phyloP scores from a whole-genome alignment of 2,329 filamentous ascomycete genomes.

The Aspergillus fructus region DNA sequence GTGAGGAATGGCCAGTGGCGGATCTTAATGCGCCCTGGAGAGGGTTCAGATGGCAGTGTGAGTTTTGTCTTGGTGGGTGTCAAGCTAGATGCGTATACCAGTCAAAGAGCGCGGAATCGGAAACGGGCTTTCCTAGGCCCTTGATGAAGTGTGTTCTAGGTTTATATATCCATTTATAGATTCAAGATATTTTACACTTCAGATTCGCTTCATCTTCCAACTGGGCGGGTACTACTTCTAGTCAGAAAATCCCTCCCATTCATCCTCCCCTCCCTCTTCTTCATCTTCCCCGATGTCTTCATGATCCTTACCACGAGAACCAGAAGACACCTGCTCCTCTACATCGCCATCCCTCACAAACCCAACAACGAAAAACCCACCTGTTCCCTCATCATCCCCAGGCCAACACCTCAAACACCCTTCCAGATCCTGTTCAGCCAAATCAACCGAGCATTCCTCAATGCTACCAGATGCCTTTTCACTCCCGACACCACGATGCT shows the following conservation, averaged over 20 bases:
- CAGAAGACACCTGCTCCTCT: constrained; percentile 23
- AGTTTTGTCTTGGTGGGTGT: constrained; percentile 75
- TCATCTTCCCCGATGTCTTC: constrained; percentile 19
- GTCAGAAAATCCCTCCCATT: constrained; percentile 48
- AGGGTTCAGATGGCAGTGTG: constrained; percentile 46
- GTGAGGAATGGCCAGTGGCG: constrained; percentile 71
- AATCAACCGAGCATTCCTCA: constrained; percentile 16
- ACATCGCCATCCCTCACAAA: constrained; percentile 65
- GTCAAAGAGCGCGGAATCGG: constrained; percentile 66
- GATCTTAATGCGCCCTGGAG: constrained; percentile 59
- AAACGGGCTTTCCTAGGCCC: constrained; percentile 60
- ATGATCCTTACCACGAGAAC: constrained; percentile 11
- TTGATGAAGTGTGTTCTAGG: background rate
- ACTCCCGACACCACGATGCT: constrained; percentile 59
- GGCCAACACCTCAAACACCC: constrained; percentile 81
- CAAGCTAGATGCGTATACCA: constrained; percentile 70
- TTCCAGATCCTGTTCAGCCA: constrained; percentile 56
- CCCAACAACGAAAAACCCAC: constrained; percentile 93
- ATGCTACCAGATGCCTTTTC: constrained; percentile 27
- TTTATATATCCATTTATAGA: background rate
- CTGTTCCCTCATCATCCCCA: constrained; percentile 77
- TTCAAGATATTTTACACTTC: background rate
- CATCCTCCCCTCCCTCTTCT: constrained; percentile 35
- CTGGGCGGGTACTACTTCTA: constrained; percentile 18
- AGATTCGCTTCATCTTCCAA: background rate